A percentile compares a stretch with the other conserved stretches of the same genome.
Evolutionary conservation across 306 rosid genomes (phyloP).

Genomic region (Fagus sylvatica): DNA sequence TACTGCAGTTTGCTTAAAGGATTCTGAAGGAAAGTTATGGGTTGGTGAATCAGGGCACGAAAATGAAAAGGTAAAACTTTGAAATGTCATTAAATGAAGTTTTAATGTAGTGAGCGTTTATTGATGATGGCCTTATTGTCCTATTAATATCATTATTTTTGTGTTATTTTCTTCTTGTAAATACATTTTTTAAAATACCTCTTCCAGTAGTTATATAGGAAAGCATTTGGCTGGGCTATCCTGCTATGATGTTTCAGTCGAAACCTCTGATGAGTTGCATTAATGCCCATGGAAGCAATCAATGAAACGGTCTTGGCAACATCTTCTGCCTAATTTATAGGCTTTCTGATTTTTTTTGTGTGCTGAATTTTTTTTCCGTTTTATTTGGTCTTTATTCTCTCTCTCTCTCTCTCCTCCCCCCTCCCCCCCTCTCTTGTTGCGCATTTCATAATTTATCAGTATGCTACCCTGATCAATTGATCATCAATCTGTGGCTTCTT

Average conservation of each 20-base stretch:
- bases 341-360: not conserved
- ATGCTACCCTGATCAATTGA: no score
- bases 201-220: not conserved
- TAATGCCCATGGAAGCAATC: no score
- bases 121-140: not conserved
- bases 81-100: constrained; percentile 11
- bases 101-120: not conserved
- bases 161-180: not conserved
- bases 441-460: not conserved
- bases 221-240: no score
- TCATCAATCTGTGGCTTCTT: no score
- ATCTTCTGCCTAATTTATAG: no score
- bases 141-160: not conserved
- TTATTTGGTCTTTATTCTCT: not conserved
- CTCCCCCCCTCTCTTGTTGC: no score
- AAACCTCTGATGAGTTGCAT: no score
- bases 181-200: not conserved
- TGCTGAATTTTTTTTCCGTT: not conserved
- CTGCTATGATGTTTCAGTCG: no score
- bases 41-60: constrained; percentile 97
- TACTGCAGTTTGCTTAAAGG: constrained; percentile 88
- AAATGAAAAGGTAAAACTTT: constrained; percentile 63
- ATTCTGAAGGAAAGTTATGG: constrained; percentile 86
- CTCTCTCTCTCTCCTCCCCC: not conserved
- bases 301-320: no score